Evolutionary conservation across 768 basidiomycete genomes (phyloP).

Genomic region (Pisolithus albus): DNA sequence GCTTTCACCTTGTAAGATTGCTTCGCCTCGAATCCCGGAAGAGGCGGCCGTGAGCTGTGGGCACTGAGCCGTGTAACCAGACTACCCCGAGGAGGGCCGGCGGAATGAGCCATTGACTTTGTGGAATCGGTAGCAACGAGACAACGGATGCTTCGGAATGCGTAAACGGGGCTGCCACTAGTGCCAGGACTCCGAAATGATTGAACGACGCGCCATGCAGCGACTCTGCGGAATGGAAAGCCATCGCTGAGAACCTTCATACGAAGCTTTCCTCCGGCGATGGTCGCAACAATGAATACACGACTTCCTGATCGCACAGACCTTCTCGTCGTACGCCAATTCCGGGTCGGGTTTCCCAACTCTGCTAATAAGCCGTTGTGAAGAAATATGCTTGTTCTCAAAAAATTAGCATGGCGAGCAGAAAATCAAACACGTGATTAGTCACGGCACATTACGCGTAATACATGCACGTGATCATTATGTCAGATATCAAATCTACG

Average conservation of each 20-base stretch:
- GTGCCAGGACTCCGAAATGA: background rate
- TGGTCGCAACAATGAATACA: too few relatives aligned
- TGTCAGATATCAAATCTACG: slow-evolving; percentile 5
- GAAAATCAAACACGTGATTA: too few relatives aligned
- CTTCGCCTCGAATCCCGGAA: background rate
- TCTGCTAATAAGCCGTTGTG: too few relatives aligned
- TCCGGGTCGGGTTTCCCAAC: too few relatives aligned
- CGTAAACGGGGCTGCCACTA: background rate
- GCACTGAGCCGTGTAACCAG: background rate
- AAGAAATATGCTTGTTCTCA: too few relatives aligned
- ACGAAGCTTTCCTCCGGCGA: background rate
- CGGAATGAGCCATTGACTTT: background rate
- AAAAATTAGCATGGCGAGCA: too few relatives aligned
- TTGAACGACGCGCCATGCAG: background rate
- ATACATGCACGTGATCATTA: too few relatives aligned
- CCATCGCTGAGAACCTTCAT: background rate
- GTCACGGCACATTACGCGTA: too few relatives aligned
- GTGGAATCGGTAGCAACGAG: background rate
- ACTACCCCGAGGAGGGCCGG: background rate
- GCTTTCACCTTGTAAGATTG: background rate
- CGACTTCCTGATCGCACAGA: too few relatives aligned
- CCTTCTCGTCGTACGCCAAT: too few relatives aligned
- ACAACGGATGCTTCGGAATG: background rate
- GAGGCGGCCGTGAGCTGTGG: background rate
- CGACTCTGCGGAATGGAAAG: background rate